phyloP scores from a whole-genome alignment of 164 flowering plant genomes.

The Stephania japonica region DNA sequence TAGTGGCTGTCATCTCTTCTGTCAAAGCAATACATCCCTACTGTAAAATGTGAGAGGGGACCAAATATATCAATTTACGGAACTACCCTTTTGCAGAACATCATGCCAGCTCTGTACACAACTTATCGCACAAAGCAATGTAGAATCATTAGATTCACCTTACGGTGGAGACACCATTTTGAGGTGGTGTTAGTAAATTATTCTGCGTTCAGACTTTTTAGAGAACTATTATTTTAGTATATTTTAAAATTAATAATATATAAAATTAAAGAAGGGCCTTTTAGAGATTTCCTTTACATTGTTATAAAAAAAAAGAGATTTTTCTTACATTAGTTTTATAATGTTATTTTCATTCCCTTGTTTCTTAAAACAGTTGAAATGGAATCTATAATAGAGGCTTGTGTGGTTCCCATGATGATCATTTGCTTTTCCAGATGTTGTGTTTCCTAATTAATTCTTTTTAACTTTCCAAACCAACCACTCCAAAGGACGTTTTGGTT shows the following conservation, averaged over 20 bases:
- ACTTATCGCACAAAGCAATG: too few relatives aligned
- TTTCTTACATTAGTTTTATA: not conserved
- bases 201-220: too few relatives aligned
- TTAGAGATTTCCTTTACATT: not conserved
- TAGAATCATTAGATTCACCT: too few relatives aligned
- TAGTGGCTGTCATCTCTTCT: conserved; percentile 19
- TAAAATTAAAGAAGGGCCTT: too few relatives aligned
- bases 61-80: conserved; percentile 14
- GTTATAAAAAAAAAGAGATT: too few relatives aligned
- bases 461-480: conserved; percentile 27
- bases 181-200: too few relatives aligned
- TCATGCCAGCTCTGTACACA: too few relatives aligned
- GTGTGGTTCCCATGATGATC: conserved; percentile 20
- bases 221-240: too few relatives aligned
- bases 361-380: conserved; percentile 2
- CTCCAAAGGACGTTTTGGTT: conserved; percentile 19
- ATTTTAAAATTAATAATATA: too few relatives aligned
- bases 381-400: conserved; percentile 21
- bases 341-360: not conserved
- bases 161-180: too few relatives aligned
- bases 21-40: conserved; percentile 13
- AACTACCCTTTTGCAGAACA: not conserved
- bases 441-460: conserved; percentile 1
- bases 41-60: conserved; percentile 22
- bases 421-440: conserved; percentile 7